Evolutionary conservation across 441 rosid genomes (phyloP).

Genomic region (Populus hybrid): DNA sequence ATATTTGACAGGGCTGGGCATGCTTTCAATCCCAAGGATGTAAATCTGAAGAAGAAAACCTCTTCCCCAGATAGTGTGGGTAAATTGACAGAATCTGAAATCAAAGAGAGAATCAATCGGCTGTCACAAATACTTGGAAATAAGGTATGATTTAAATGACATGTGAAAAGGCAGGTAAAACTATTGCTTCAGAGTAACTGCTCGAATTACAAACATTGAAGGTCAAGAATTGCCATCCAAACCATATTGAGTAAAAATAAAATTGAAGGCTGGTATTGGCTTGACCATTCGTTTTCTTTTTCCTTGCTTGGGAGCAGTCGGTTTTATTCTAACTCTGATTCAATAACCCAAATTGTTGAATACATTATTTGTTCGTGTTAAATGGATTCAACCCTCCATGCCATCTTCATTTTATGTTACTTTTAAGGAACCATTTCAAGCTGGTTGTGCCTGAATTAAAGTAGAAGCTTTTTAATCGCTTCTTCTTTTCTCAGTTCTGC

Average conservation of each 20-base stretch:
- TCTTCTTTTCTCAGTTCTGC: background rate
- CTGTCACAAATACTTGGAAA: slow-evolving; percentile 24
- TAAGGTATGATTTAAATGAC: too few relatives aligned
- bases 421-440: background rate
- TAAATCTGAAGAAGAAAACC: slow-evolving; percentile 41
- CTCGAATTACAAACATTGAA: background rate
- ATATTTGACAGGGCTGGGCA: slow-evolving; percentile 38
- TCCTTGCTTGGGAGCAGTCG: background rate
- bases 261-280: background rate
- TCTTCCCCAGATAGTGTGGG: slow-evolving; percentile 44
- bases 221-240: too few relatives aligned
- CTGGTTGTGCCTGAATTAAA: background rate
- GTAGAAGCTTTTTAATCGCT: background rate
- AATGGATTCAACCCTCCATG: background rate
- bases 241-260: background rate
- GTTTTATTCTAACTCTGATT: background rate
- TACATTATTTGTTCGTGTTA: background rate
- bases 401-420: background rate
- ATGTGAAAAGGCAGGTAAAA: too few relatives aligned
- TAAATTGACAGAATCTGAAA: slow-evolving; percentile 63
- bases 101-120: slow-evolving; percentile 65
- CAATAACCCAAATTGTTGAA: background rate
- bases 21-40: slow-evolving; percentile 87
- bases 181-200: too few relatives aligned
- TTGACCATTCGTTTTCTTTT: background rate